Percentiles rank a stretch among this genome's conserved stretches.
These are phyloP conservation scores for Lippia alba DNA, from an alignment of 305 asterid species.

Conservation along the genomic window DNA sequence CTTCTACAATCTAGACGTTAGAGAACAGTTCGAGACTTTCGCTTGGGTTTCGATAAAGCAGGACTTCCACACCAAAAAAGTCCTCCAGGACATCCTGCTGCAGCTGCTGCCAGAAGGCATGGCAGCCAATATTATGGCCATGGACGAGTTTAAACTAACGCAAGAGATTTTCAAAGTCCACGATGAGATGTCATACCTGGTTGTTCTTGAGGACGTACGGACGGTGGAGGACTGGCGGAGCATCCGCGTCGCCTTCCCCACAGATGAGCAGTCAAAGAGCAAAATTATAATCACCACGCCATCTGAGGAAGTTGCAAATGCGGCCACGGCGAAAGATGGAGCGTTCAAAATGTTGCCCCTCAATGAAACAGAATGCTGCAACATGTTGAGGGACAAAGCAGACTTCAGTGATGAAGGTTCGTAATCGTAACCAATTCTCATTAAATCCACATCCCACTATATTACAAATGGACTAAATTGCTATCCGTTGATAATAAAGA, in stretches of 20 bases:
- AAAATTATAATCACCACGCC: too few relatives aligned
- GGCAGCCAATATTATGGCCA: not conserved
- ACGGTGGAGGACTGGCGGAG: not conserved
- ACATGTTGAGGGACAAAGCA: too few relatives aligned
- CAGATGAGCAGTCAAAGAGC: too few relatives aligned
- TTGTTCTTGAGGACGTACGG: constrained; percentile 33
- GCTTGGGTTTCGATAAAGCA: constrained; percentile 19
- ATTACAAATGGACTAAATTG: too few relatives aligned
- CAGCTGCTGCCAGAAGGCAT: not conserved
- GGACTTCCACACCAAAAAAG: not conserved
- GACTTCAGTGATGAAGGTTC: too few relatives aligned
- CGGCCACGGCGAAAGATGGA: too few relatives aligned
- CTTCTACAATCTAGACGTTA: not conserved
- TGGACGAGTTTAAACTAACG: not conserved
- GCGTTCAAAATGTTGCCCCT: too few relatives aligned
- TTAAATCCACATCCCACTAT: too few relatives aligned
- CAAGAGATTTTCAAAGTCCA: not conserved
- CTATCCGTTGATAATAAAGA: too few relatives aligned
- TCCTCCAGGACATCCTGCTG: constrained; percentile 6
- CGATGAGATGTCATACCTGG: not conserved
- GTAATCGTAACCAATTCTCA: too few relatives aligned
- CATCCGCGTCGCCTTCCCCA: not conserved
- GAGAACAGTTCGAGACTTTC: not conserved
- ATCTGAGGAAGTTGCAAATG: too few relatives aligned
- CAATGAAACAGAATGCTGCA: too few relatives aligned